Evolutionary conservation across 352 stramenopile species (phyloP), one percentile per base, ranked within the genome.

Genomic region (Globisporangium splendens): DNA sequence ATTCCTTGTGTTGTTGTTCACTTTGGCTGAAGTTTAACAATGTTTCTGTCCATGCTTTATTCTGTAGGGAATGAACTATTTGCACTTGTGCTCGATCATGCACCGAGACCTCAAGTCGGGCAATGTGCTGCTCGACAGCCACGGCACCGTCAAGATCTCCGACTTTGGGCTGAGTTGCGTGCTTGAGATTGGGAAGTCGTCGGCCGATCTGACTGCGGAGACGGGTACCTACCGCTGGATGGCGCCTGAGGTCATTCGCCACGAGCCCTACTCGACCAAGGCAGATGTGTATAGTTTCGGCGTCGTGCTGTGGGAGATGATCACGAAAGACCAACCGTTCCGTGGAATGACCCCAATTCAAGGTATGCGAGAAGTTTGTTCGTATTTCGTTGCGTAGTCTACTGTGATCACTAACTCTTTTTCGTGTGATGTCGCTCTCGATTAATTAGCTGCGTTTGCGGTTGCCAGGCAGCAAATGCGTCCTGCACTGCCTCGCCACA

Each of bases 91-190:
- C 61, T 97, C 91, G 15, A 93, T 98, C 46, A 90, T 98, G 71
- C 95, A 98, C 69, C 88, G 95, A 51, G 95, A 98, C 75, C 73
- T 98, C 38, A 98, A 98, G 73, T 96, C 95, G n/a, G 91, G 96
- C 21, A 98, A 98, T 70, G 80, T 98, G 38, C 66, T 96, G 15
- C 75, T 96, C 18, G 85, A 95, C 66, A 77, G 72, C 3, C 83
- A 93, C 49, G 79, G 79, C 39, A 91, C 80, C 5, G 83, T 88
- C 50, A 95, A 96, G 62, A 93, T 96, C 46, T 94, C 86, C 12
- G 88, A 96, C 60, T 96, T 96, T 70, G 85, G 86, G 2, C 65
- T 96, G 46, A 95, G 86, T 33, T 93, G 84, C 41, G 82, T 92
- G 50, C 70, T 95, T 14, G 83, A 95, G 50, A 89, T 92, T 20